Base-by-base conservation (phyloP, 2,329 filamentous ascomycete species). In the Ramularia collo-cygni region DNA sequence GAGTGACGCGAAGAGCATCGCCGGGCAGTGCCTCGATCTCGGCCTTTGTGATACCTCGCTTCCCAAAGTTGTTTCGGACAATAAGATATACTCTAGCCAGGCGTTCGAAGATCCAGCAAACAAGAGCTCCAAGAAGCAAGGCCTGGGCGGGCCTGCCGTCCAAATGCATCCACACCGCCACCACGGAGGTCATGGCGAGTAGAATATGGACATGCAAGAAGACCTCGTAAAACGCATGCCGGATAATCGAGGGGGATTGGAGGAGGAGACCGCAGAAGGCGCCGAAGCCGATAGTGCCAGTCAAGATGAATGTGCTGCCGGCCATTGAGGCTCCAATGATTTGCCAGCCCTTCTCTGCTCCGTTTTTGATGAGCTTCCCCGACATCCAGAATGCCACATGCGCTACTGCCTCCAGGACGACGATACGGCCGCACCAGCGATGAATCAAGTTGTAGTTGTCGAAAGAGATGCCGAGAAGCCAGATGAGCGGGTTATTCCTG, bases 361-460 rank as follows among this genome's bases (percentile, higher is more conserved):
- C 57, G 43, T 60, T 54, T 7, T 55, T 55, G 13, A 62, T 53
- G 8, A 69, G 61, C 49, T 68, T 69, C 48, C 57, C 61, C 19
- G 64, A 53, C 46, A 76, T 71, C 63, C 71, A 85, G 37, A 80
- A 74, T 28, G 77, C 56, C 1, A 76, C 77, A 63, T 89, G 84
- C 19, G 74, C 68, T 28, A 88, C 51, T 8, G 79, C 71, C 60
- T 90, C 82, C 10, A 85, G 64, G 13, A 83, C 72, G 17, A 84
- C 81, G 44, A 88, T 85, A 28, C 84, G 78, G 52, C 84, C 84
- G 47, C 87, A 75, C 84, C 84, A 89, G 46, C 85, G 76, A 63
- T 90, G 84, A 42, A 89, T 70, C 46, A 90, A 65, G 66, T 89
- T 90, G 71, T 85, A 88, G 1, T 82, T 86, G 61, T 90, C 84